Base-by-base conservation (phyloP, 768 basidiomycete genomes). In the Collybia mongolica region DNA sequence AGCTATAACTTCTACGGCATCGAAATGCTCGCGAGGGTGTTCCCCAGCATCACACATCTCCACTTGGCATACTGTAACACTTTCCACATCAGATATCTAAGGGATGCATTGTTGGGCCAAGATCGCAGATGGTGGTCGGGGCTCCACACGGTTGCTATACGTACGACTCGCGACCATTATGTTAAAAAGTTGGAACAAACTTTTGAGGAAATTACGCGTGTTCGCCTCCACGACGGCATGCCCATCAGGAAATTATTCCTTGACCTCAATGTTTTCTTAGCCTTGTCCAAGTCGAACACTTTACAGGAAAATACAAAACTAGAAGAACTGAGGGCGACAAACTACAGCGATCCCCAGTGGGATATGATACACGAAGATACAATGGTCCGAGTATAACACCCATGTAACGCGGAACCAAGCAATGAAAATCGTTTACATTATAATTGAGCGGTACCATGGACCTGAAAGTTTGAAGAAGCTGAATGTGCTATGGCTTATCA, bases 281-380 rank as follows among this genome's bases (percentile, higher is more conserved):
- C 54, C 26, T 48, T 63, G 6, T 28, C 49, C 1, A 55, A 46
- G 14, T 38, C 38, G 1, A 49, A 42, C 24, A 32, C 46, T 44
- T 18, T 57, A 35, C 36, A 42, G 36, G 7, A 38, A 46, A 22
- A 53, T 55, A 48, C 54, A 6, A 26, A 39, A 48, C 14, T 66
- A 5, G 44, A 58, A 18, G 44, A 56, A 15, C 32, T 70, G 38
- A 45, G 42, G 22, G 35, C 39, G 5, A 52, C 51, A 7, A 67
- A 64, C 39, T 69, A 67, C 41, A 36, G 51, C 7, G 69, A 72
- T 51, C 60, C 58, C 40, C 68, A 67, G 64, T 69, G 69, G 67
- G 61, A 56, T 3, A 56, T 59, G 35, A 49, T 51, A 1, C 54
- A 65, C 24, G 39, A 46, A 24, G 46, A 54, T 32, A 48, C 40